These are phyloP conservation scores for Debaryomyces maramus DNA, from an alignment of 805 yeast species.

Conservation along the genomic window DNA sequence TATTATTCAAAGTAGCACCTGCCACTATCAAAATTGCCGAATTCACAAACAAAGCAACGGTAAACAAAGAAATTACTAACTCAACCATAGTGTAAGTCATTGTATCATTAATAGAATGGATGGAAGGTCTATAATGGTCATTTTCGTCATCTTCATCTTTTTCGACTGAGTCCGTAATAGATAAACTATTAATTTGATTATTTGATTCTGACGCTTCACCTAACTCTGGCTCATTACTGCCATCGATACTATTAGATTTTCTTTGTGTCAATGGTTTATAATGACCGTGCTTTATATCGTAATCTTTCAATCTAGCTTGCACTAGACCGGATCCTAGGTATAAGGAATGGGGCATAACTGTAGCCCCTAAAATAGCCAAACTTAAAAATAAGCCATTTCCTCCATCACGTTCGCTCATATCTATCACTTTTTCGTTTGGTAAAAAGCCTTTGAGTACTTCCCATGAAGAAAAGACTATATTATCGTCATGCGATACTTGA, in stretches of 20 bases:
- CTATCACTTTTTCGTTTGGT: conserved; percentile 50
- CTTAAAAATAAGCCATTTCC: conserved; percentile 68
- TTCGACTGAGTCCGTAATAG: conserved; percentile 5
- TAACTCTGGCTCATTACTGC: background rate
- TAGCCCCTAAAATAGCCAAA: conserved; percentile 87
- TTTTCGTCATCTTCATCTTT: conserved; percentile 34
- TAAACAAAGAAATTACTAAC: conserved; percentile 73
- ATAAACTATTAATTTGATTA: background rate
- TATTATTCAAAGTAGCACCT: conserved; percentile 72
- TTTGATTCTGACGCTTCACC: background rate
- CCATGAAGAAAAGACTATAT: conserved; percentile 49
- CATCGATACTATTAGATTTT: background rate
- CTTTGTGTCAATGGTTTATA: conserved; percentile 30
- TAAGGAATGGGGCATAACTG: conserved; percentile 92
- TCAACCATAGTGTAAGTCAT: conserved; percentile 82
- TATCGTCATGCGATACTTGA: conserved; percentile 51
- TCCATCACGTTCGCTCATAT: conserved; percentile 44
- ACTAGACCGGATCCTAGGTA: conserved; percentile 86
- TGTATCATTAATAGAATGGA: conserved; percentile 76
- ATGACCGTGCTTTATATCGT: conserved; percentile 64
- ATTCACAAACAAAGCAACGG: conserved; percentile 91
- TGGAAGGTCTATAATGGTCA: conserved; percentile 63
- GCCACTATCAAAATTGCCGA: conserved; percentile 89
- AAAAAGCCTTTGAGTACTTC: conserved; percentile 65
- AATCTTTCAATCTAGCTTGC: conserved; percentile 78